phyloP scores from a whole-genome alignment of 2,329 filamentous ascomycete genomes.

The Chaetomiaceae sp. region DNA sequence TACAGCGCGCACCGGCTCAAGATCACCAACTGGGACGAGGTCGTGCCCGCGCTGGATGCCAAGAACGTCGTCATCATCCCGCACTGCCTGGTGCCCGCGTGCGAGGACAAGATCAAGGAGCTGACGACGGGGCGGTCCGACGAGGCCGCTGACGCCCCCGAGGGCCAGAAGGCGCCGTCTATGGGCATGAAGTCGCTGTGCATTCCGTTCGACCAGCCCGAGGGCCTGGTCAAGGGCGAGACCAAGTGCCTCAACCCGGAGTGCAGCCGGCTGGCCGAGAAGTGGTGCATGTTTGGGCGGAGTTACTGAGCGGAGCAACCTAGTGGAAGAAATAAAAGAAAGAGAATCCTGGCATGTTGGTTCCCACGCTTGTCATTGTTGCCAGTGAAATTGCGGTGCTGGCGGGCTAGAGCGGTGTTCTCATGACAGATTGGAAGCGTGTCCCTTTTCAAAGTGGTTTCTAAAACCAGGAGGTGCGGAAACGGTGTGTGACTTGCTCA shows the following conservation, averaged over 20 bases:
- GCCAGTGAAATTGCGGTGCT: neutral
- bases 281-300: slow-evolving; percentile 90
- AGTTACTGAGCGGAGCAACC: slow-evolving; percentile 44
- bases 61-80: slow-evolving; percentile 94
- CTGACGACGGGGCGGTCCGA: slow-evolving; percentile 30
- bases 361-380: neutral
- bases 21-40: slow-evolving; percentile 84
- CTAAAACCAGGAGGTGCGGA: too few relatives aligned
- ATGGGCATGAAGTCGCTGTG: slow-evolving; percentile 68
- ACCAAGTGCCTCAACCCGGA: slow-evolving; percentile 92
- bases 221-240: slow-evolving; percentile 70
- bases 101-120: slow-evolving; percentile 57
- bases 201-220: slow-evolving; percentile 77
- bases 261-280: slow-evolving; percentile 69
- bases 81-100: slow-evolving; percentile 72
- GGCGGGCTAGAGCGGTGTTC: neutral
- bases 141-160: slow-evolving; percentile 41
- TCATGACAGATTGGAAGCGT: too few relatives aligned
- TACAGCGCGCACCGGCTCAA: slow-evolving; percentile 78
- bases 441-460: too few relatives aligned
- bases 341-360: too few relatives aligned
- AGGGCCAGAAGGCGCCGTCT: slow-evolving; percentile 50
- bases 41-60: slow-evolving; percentile 80
- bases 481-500: too few relatives aligned
- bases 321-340: slow-evolving; percentile 1